Base-by-base conservation (phyloP, 371 early-diverging fungal genomes). In the Rhizomucor miehei region DNA sequence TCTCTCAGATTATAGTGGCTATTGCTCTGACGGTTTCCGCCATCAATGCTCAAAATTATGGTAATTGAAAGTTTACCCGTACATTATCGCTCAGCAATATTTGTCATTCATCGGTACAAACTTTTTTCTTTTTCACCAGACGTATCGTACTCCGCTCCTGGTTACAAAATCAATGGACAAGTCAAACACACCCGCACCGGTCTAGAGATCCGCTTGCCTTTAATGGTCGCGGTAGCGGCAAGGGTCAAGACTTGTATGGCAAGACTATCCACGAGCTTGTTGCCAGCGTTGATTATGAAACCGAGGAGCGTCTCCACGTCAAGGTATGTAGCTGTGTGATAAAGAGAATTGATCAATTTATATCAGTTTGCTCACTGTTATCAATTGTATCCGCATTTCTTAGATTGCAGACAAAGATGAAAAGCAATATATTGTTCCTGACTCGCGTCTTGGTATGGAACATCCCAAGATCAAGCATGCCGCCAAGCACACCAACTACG, bases 341-440 rank as follows among this genome's bases (percentile, higher is more conserved):
- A 52, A 48, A 54, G 11, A 19, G 17, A 25, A 5, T 14, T 4
- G 13, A 54, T 17, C 11, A 21, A 16, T 20, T 36, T 20, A 23
- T 19, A n/a, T n/a, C n/a, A n/a, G 47, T 46, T n/a, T 9, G 25
- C 23, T 35, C 11, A 37, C 37, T 34, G 50, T 37, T 10, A 29
- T 36, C 14, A 38, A 38, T 14, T 9, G 5, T n/a, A n/a, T n/a
- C 17, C 36, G 17, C n/a, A 36, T 6, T 47, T 47, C 1, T 2
- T 48, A 68, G 63, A 79, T 88, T 36, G 39, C 65, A 6, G 86
- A 88, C 54, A 51, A 54, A 9, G 71, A 57, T 12, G 52, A 63
- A 1, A 65, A 69, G 29, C 85, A 82, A 25, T 77, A 61, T 48
- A 68, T 77, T 47, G 81, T 88, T 23, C 89, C 89, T 19, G 57